Base-by-base conservation (phyloP, 768 basidiomycete genomes). In the Multifurca ochricompacta region DNA sequence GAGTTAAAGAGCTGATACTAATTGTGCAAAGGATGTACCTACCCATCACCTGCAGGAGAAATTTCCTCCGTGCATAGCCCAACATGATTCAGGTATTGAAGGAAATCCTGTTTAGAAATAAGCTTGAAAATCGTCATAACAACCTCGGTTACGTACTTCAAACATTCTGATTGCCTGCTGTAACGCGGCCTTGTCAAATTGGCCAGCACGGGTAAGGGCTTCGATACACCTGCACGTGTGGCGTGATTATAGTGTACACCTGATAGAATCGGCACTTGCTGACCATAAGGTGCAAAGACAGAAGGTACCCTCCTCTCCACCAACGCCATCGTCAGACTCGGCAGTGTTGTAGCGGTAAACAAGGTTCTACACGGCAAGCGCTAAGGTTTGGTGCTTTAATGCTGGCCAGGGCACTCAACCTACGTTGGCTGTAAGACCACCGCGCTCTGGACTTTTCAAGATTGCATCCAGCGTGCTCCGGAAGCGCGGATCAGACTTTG, bases 271-370 rank as follows among this genome's bases (percentile, higher is more conserved):
- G 9, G 23, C 18, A 39, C 11, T 8, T 35, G 43, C 51, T 6
- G 48, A 86, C 88, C 87, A 91, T 6, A 91, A 67, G 0, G 87
- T 90, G 64, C 91, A 93, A 43, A 98, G 72, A 56, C 90, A 91
- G 70, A 97, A 96, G 0, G 89, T 93, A 2, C 94, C 94, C 69
- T 96, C 94, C 59, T 95, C 91, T 1, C 94, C 93, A 1, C 95
- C 94, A 11, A 97, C 91, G 6, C 95, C 95, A 62, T 97, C 95
- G 53, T 88, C 85, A 0, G 89, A 83, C 66, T 87, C 87, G 23
- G 68, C 71, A 11, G 87, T 84, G 65, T 98, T 91, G 68, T 97
- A 97, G 7, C 94, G 83, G 65, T 87, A 95, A 6, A 91, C 87
- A 9, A 91, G 77, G 62, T 83, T 85, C 87, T 91, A 59, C n/a